These are phyloP conservation scores for Ascochyta koolunga DNA, from an alignment of 2,329 filamentous ascomycete genomes.

Conservation along the genomic window DNA sequence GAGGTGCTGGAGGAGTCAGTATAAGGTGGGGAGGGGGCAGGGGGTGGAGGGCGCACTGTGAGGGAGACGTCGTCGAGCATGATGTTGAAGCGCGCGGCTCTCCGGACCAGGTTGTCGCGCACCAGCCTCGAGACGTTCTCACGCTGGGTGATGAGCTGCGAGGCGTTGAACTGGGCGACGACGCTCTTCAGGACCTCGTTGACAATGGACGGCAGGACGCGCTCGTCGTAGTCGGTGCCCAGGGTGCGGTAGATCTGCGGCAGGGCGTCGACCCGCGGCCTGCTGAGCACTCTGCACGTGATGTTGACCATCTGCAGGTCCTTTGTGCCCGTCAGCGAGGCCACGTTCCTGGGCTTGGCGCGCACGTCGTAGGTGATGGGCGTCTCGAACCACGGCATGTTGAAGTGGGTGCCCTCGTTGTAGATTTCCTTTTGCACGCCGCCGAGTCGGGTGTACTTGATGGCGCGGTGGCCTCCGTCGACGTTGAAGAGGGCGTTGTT, in stretches of 20 bases:
- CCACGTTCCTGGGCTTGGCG: constrained; percentile 94
- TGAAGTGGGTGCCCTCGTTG: constrained; percentile 94
- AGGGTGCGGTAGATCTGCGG: constrained; percentile 97
- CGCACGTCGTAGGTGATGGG: constrained; percentile 97
- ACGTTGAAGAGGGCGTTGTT: constrained; percentile 77
- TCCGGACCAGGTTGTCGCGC: constrained; percentile 86
- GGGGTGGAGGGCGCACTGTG: constrained; percentile 66
- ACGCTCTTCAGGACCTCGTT: constrained; percentile 99
- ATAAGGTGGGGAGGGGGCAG: neutral
- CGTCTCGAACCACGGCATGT: constrained; percentile 96
- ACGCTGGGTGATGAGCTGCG: constrained; percentile 98
- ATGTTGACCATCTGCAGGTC: constrained; percentile 99
- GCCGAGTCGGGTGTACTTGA: constrained; percentile 93
- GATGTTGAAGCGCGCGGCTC: constrained; percentile 96
- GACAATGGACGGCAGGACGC: constrained; percentile 96
- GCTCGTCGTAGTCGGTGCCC: constrained; percentile 94
- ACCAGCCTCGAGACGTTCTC: constrained; percentile 93
- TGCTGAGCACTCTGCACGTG: constrained; percentile 96
- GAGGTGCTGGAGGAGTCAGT: constrained; percentile 59
- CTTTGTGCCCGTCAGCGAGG: constrained; percentile 97
- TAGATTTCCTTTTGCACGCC: constrained; percentile 98
- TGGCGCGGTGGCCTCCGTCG: constrained; percentile 97
- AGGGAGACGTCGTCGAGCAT: constrained; percentile 95
- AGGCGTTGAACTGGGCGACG: constrained; percentile 97
- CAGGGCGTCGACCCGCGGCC: constrained; percentile 83